Evolutionary conservation across 441 rosid genomes (phyloP).

Genomic region (Hura crepitans): DNA sequence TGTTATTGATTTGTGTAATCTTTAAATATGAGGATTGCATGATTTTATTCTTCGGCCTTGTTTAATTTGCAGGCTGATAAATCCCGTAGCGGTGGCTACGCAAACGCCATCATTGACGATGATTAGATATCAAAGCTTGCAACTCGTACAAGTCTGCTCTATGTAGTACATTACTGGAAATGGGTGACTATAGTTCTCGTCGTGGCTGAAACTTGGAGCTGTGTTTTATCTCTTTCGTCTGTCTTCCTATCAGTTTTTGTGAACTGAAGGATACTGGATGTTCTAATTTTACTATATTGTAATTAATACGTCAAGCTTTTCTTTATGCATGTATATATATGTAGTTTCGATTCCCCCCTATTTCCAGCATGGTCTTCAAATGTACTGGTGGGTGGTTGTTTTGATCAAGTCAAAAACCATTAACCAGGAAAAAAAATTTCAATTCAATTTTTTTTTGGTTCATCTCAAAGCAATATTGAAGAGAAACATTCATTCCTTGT

Average conservation of each 20-base stretch:
- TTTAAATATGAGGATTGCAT: neutral
- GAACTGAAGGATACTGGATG: conserved; percentile 12
- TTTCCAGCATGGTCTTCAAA: no score
- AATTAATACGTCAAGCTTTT: conserved; percentile 16
- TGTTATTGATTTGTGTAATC: neutral
- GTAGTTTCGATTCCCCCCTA: no score
- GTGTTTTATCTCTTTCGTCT: no score
- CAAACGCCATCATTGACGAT: conserved; percentile 24
- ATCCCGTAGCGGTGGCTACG: conserved; percentile 32
- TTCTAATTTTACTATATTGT: conserved; percentile 12
- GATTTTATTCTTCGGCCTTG: neutral
- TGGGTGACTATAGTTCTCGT: neutral
- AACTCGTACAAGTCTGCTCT: neutral
- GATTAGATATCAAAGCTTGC: conserved; percentile 29
- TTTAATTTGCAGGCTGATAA: conserved; percentile 55
- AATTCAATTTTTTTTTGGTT: no score
- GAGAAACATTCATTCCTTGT: no score
- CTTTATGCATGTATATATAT: no score
- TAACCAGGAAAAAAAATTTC: no score
- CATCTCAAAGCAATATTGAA: no score
- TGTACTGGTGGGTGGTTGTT: no score
- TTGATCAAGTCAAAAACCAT: no score
- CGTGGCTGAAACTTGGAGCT: conserved; percentile 10
- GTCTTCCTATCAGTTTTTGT: no score
- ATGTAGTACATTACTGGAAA: neutral